Evolutionary conservation across 2,329 filamentous ascomycete genomes (phyloP), one percentile per base, ranked within the genome.

Genomic region (Orbilia blumenaviensis): DNA sequence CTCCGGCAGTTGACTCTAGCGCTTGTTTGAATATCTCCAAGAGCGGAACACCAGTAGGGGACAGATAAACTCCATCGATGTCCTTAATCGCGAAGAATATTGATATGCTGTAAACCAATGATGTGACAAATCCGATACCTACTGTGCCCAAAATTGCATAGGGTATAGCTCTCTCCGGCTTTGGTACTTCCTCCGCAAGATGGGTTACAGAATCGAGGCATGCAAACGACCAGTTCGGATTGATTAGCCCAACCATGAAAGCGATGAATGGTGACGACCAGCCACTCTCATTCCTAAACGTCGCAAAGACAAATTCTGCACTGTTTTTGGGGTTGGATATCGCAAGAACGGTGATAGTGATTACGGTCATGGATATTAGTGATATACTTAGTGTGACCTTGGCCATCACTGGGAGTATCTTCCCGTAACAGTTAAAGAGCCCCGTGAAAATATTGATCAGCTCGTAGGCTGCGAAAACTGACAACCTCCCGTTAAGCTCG

Each of bases 1-100:
- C 84, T 10, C 84, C 85, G 3, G 83, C 83, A 1, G 81, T 81
- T 0, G 82, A 82, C 12, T 81, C 78, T 1, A 84, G 84, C 3
- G 83, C 85, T 77, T 85, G 84, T 8, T 82, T 81, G 79, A 85
- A 86, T 2, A 86, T 82, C 79, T 86, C 85, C 3, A 84, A 82
- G 14, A 86, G 81, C 0, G 85, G 85, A 5, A 86, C 81, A 0
- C 83, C 83, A 5, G 84, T 85, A 60, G 82, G 81, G 5, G 81
- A 82, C n/a, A 77, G 77, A 63, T 84, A 82, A 0, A 88, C 81
- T 0, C 82, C 82, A 42, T 82, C 79, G 58, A 85, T 85, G 78
- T 86, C 83, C 50, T 85, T 84, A 52, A 87, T 84, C 0, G 83
- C 85, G 78, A 86, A 87, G 83, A 87, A 87, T 58, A 88, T 84